Base-by-base conservation (phyloP, 164 flowering plant genomes). In the Taxillus chinensis region DNA sequence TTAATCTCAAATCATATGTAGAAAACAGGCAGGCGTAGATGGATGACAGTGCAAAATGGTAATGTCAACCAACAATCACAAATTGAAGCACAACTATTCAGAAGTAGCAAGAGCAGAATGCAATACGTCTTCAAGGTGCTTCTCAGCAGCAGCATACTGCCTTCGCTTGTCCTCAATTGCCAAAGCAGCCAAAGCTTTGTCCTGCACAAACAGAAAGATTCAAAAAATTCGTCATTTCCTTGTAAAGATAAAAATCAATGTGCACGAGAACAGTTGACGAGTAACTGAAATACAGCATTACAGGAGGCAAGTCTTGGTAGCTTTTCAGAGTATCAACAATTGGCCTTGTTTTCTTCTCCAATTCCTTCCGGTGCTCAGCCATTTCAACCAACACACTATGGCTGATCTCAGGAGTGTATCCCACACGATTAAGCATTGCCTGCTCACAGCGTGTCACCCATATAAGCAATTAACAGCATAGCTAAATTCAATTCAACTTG, bases 281-380 rank as follows among this genome's bases (percentile, higher is more conserved):
- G 17, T 4, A 64, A 61, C 8, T 11, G 11, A 39, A 61, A 41
- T 2, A 64, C 8, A 55, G 46, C 54, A 56, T 55, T 89, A 93
- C 99, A 59, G 99, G 99, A 53, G 96, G 97, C 75, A 95, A 79
- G 71, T 95, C 97, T 76, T 91, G 99, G 78, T 91, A 91, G 80
- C 96, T 95, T 70, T 95, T 81, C 75, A 95, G 69, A 13, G 97
- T 95, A 62, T 91, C 97, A 49, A 87, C 63, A 46, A 95, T 85
- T 38, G 95, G 97, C 70, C 83, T 89, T 50, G 97, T 91, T 73
- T 87, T 85, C 85, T 81, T 91, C 77, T 91, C 97, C 79, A 91
- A 59, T 3, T 95, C 99, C 73, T 87, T 87, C 69, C 74, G 75
- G 62, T 86, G 92, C 74, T 95, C 96, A 38, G 83, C 87, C 92